Base-by-base conservation (phyloP, 2,329 filamentous ascomycete species). In the Exophiala sideris region DNA sequence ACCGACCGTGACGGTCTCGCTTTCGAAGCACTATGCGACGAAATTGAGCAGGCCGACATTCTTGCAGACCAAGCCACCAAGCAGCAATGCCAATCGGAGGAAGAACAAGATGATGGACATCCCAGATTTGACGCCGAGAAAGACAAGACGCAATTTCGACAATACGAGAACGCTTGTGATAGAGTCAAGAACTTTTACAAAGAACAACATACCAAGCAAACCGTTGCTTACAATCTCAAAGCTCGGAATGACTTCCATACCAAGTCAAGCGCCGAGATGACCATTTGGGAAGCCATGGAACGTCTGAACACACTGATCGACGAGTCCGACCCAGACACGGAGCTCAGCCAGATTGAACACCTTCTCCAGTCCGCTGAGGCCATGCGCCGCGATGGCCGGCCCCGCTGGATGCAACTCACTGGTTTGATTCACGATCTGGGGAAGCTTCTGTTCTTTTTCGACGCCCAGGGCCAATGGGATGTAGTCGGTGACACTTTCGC, bases 231-330 rank as follows among this genome's bases (percentile, higher is more conserved):
- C 80, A 95, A 95, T 76, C 79, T 95, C 40, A 83, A 85, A 59
- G 89, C 88, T 11, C 88, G 91, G 51, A 84, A 87, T 63, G 75
- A 80, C 50, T 89, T 90, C 75, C 76, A 84, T 70, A 79, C 78
- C 60, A 81, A 84, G 57, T 81, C 81, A 1, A 83, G 87, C 50
- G 83, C 86, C 12, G 80, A 87, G 70, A 89, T 95, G 88, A 87
- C 85, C 58, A 80, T 95, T 69, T 95, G 90, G 91, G 79, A 95
- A 70, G 91, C 91, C 16, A 94, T 95, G 74, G 89, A 95, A 80
- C 91, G 90, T 73, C 85, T 95, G 67, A 89, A 95, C 79, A 90
- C 87, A 0, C 81, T 95, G 48, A 88, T 95, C 70, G 91, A 96
- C 73, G 88, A 95, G 73, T 91, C 86, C 16, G 91, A 96, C 75